Conservation (phyloP, 1,284 basidiomycete species). For the Macrocystidia cucumis region DNA sequence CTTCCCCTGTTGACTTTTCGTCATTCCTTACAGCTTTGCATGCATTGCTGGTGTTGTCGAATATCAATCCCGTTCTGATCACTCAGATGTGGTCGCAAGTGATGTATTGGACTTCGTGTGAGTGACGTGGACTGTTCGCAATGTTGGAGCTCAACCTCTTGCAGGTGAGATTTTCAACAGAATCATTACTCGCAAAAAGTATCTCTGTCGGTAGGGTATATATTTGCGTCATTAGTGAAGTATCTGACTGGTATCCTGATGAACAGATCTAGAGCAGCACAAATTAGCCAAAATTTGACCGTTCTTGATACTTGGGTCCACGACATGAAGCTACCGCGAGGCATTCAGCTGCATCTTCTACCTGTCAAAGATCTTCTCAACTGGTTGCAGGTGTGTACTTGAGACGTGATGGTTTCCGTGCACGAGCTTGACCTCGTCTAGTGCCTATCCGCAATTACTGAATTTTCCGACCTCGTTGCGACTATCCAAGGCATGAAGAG, state of each 20-base stretch:
- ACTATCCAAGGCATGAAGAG: constrained; percentile 84
- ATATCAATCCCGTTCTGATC: constrained; percentile 86
- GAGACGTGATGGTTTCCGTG: constrained; percentile 3
- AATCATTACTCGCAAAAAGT: constrained; percentile 86
- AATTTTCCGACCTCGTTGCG: constrained; percentile 84
- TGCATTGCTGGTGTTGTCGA: constrained; percentile 78
- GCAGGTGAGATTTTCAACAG: constrained; percentile 93
- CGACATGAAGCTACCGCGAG: constrained; percentile 71
- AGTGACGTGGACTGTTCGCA: constrained; percentile 18
- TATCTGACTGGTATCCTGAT: constrained; percentile 5
- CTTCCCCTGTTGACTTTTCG: constrained; percentile 64
- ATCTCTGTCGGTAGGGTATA: constrained; percentile 71
- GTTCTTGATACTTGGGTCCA: constrained; percentile 91
- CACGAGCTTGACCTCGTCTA: too few relatives aligned
- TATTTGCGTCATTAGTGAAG: constrained; percentile 6
- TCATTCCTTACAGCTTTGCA: constrained; percentile 86
- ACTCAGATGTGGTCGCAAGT: constrained; percentile 94
- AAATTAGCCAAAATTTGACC: constrained; percentile 85
- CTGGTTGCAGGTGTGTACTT: constrained; percentile 70
- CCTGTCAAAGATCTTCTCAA: constrained; percentile 81
- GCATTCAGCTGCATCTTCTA: constrained; percentile 75
- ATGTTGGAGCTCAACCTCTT: constrained; percentile 9
- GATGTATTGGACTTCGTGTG: constrained; percentile 86
- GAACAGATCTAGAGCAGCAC: constrained; percentile 73
- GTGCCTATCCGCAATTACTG: constrained; percentile 79